These are phyloP conservation scores for Warburgia ugandensis DNA, from an alignment of 164 flowering plant species.

Conservation along the genomic window DNA sequence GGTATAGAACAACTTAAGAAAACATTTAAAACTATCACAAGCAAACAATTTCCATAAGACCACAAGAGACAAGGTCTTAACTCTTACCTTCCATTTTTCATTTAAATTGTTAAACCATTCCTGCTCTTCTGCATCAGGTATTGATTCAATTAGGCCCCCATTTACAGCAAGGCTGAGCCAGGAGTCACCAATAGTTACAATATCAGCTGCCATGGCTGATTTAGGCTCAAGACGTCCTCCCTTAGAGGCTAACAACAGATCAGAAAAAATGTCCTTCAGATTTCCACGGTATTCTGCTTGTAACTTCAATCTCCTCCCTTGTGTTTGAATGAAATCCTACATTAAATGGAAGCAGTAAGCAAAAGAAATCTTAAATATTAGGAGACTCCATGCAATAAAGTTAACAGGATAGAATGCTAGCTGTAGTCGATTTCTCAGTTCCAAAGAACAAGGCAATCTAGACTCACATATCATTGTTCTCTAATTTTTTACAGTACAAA, in stretches of 20 bases:
- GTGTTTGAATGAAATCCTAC: constrained; percentile 74
- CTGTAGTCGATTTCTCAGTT: no score
- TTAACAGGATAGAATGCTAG: background rate
- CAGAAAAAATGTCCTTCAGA: constrained; percentile 51
- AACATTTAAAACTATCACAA: no score
- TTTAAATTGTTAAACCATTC: constrained; percentile 65
- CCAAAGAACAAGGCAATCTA: no score
- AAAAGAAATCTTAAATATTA: background rate
- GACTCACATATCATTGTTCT: no score
- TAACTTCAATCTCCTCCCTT: constrained; percentile 64
- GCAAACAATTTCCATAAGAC: no score
- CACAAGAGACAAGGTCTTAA: background rate
- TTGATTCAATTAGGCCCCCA: constrained; percentile 62
- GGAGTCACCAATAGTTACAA: constrained; percentile 77
- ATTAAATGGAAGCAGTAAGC: constrained; percentile 6
- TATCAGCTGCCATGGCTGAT: constrained; percentile 71
- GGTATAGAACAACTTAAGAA: no score
- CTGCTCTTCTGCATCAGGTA: constrained; percentile 49
- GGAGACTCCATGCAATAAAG: background rate
- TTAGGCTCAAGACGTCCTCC: constrained; percentile 31
- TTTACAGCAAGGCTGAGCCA: constrained; percentile 72
- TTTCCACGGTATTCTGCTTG: constrained; percentile 42
- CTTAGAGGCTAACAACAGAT: constrained; percentile 31
- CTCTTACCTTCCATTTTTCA: constrained; percentile 81
- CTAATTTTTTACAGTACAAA: no score